Evolutionary conservation across 2,329 filamentous ascomycete genomes (phyloP), one percentile per base, ranked within the genome.

Genomic region (Apiospora pterosperma): DNA sequence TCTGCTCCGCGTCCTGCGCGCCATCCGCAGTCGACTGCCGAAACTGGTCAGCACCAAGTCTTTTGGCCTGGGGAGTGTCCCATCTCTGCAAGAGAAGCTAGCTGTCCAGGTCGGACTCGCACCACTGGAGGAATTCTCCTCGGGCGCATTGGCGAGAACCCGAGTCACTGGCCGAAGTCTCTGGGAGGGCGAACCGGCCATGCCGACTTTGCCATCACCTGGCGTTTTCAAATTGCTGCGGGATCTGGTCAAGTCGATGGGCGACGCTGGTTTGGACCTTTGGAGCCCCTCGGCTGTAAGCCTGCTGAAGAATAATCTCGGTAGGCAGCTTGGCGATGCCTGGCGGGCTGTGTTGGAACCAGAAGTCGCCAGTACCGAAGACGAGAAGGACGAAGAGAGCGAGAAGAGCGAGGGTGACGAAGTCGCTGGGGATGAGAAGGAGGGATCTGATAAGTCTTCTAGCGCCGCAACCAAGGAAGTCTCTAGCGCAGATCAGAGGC

Each of bases 181-280:
- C 0, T 97, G 94, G 94, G 93, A 96, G 74, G 92, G 92, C 0
- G 81, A 86, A 41, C 91, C 92, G 0, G 82, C 87, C 31, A 75
- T 97, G 48, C 95, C 95, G 0, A 83, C 88, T 6, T 92, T 96
- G 71, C 93, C 93, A 1, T 95, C 92, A 0, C 89, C 92, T 0
- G 83, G 84, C 23, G 81, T 88, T 0, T 97, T 97, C 73, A 86
- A 84, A 66, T 89, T 96, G 63, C 73, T 97, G 60, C 86, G 88
- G 28, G 82, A 82, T 55, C 73, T 97, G 34, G 85, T 87, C 5
- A 78, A 80, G 59, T 81, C 84, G 5, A 96, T 97, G 92, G 85
- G 85, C 4, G 80, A 83, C 14, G 80, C 85, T 3, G 94, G 94
- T 0, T 81, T 86, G 58, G 95, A 97, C 74, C 76, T 97, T 3